phyloP scores from a whole-genome alignment of 164 flowering plant genomes.

The Nelumbo lutea region DNA sequence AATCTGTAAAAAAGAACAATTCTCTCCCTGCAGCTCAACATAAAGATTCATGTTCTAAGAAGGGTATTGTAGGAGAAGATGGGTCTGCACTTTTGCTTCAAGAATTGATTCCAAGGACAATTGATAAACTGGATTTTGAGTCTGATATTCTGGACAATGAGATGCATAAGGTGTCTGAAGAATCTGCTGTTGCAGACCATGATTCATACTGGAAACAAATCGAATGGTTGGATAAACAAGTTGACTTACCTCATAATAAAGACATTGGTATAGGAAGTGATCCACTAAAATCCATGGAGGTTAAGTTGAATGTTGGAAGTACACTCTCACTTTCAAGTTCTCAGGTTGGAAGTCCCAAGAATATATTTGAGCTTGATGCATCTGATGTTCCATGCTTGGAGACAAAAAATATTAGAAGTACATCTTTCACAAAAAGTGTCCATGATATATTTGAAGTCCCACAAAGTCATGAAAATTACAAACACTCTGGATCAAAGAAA shows the following conservation, averaged over 20 bases:
- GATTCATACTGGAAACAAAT: slow-evolving; percentile 58
- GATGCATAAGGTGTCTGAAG: slow-evolving; percentile 20
- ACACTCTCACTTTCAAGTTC: slow-evolving; percentile 5
- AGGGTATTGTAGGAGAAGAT: slow-evolving; percentile 21
- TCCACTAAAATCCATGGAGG: slow-evolving; percentile 5
- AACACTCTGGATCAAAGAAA: slow-evolving; percentile 8
- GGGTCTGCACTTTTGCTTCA: slow-evolving; percentile 5
- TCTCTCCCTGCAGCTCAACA: slow-evolving; percentile 33
- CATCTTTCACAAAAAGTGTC: slow-evolving; percentile 22
- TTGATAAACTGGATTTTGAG: slow-evolving; percentile 19
- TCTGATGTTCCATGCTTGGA: slow-evolving; percentile 1
- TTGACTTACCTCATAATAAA: slow-evolving; percentile 35
- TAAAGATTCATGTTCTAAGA: slow-evolving; percentile 16
- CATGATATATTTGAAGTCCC: slow-evolving; percentile 79
- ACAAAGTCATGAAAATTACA: slow-evolving; percentile 15
- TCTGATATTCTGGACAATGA: slow-evolving; percentile 16
- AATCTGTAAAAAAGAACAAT: slow-evolving; percentile 29
- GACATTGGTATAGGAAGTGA: slow-evolving; percentile 16
- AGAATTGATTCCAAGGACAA: slow-evolving; percentile 13
- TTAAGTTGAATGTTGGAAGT: slow-evolving; percentile 10
- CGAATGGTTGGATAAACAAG: slow-evolving; percentile 40
- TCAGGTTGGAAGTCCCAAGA: slow-evolving; percentile 6
- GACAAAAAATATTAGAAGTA: slow-evolving; percentile 14
- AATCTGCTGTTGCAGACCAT: slow-evolving; percentile 13
- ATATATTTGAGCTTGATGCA: neutral